Evolutionary conservation across 2,329 filamentous ascomycete genomes (phyloP).

Genomic region (Aulographum hederae): DNA sequence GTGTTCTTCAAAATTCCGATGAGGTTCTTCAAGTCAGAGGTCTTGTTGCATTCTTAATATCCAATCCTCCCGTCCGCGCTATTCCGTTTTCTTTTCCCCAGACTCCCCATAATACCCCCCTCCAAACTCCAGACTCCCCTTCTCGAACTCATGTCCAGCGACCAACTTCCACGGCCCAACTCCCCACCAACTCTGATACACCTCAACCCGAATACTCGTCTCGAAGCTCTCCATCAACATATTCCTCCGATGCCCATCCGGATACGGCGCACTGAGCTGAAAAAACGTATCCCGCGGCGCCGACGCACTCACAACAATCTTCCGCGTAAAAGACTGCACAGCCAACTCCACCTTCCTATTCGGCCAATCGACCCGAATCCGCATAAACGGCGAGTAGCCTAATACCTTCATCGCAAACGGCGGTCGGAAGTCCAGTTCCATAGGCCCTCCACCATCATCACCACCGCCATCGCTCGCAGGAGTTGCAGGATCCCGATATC

Average conservation of each 20-base stretch:
- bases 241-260: conserved; percentile 25
- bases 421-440: conserved; percentile 23
- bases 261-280: conserved; percentile 25
- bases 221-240: conserved; percentile 28
- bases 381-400: conserved; percentile 23
- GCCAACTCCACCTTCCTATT: conserved; percentile 18
- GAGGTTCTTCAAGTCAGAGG: not conserved
- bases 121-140: conserved; percentile 29
- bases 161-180: conserved; percentile 22
- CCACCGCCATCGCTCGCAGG: too few relatives aligned
- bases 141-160: conserved; percentile 21
- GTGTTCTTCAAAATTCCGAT: too few relatives aligned
- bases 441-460: conserved; percentile 16
- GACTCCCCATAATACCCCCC: conserved; percentile 26
- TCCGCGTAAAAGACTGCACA: conserved; percentile 20
- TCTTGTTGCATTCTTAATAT: not conserved
- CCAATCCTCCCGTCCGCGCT: conserved; percentile 9
- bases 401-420: conserved; percentile 22
- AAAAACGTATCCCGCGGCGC: conserved; percentile 27
- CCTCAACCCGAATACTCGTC: conserved; percentile 22
- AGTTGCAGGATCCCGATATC: too few relatives aligned
- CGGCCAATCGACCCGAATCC: conserved; percentile 21
- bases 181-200: conserved; percentile 21
- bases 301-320: conserved; percentile 20
- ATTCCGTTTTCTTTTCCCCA: too few relatives aligned